Percentiles rank a stretch among this genome's conserved stretches.
Conservation (phyloP, 257 asterid species). For the Lantana camara region DNA sequence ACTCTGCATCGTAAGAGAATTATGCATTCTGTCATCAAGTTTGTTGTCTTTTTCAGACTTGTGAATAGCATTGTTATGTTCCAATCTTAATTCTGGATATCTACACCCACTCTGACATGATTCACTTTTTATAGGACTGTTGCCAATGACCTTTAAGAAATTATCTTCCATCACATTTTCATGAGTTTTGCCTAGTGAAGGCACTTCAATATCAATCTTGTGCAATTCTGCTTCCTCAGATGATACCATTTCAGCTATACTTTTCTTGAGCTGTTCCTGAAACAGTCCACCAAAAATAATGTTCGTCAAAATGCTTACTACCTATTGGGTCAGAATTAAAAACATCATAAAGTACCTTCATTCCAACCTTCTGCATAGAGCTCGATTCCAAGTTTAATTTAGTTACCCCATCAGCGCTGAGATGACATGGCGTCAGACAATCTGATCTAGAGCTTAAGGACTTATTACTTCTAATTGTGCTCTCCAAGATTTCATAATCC, state of each 20-base stretch:
- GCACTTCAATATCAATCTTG: slow-evolving; percentile 42
- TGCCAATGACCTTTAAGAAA: slow-evolving; percentile 15
- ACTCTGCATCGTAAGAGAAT: slow-evolving; percentile 24
- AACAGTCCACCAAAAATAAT: slow-evolving; percentile 30
- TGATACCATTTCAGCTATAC: slow-evolving; percentile 19
- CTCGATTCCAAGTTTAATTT: slow-evolving; percentile 36
- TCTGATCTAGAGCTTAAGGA: slow-evolving; percentile 38
- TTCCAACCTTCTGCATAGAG: slow-evolving; percentile 34
- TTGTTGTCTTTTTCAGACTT: slow-evolving; percentile 35
- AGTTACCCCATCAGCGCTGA: slow-evolving; percentile 31
- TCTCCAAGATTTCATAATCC: slow-evolving; percentile 26
- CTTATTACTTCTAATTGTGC: slow-evolving; percentile 32
- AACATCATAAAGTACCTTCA: slow-evolving; percentile 33
- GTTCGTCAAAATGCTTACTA: slow-evolving; percentile 24
- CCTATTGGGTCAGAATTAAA: slow-evolving; percentile 26
- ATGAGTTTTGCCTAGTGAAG: slow-evolving; percentile 27
- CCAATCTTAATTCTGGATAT: slow-evolving; percentile 34
- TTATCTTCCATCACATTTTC: slow-evolving; percentile 32
- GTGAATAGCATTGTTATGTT: slow-evolving; percentile 20
- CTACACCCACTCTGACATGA: slow-evolving; percentile 32
- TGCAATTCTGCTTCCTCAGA: slow-evolving; percentile 38
- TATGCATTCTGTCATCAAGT: slow-evolving; percentile 31
- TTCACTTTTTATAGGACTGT: slow-evolving; percentile 30
- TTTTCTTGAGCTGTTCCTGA: slow-evolving; percentile 32
- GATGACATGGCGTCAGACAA: slow-evolving; percentile 34